Evolutionary conservation across 495 filamentous ascomycete species (phyloP), one percentile per base, ranked within the genome.

Genomic region (Penicillium longicatenatum): DNA sequence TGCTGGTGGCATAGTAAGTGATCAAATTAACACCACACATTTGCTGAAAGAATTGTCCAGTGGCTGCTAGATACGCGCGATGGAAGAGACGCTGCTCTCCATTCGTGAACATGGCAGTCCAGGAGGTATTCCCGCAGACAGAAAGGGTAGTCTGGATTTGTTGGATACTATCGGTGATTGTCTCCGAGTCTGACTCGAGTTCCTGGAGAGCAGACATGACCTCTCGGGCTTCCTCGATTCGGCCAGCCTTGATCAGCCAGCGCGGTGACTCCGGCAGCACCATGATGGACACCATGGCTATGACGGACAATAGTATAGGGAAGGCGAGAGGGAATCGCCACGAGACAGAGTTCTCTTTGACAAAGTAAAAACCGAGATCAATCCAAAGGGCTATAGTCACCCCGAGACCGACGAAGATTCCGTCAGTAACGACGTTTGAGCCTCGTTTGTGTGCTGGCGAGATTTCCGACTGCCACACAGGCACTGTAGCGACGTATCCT

Each of bases 191-290:
- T 16, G 59, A 48, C 14, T 68, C 63, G 8, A 65, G 47, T 6
- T 69, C 65, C 5, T 69, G 61, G 0, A 76, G 64, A 6, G 63
- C 59, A 0, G 70, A 58, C 26, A 77, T 65, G 10, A 67, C 70
- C 16, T 58, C 50, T 55, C 67, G 67, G 2, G 87, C 87, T 42
- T 79, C 60, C 45, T 83, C 76, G 19, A 81, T 69, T 35, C 75
- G 72, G 31, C 78, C 76, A 31, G 72, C 74, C 64, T 80, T 81
- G 57, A 86, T 79, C 53, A 75, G 77, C 66, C 76, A 86, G 57
- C 83, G 81, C 26, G 83, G 83, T 2, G 84, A 86, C 64, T 89
- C 86, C 14, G 76, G 80, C 16, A 85, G 75, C 58, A 85, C 75
- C 49, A 87, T 77, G 19, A 82, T 79, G 44, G 83, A 75, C 51